Evolutionary conservation across 2,329 filamentous ascomycete genomes (phyloP).

Genomic region (Stemphylium beticola): DNA sequence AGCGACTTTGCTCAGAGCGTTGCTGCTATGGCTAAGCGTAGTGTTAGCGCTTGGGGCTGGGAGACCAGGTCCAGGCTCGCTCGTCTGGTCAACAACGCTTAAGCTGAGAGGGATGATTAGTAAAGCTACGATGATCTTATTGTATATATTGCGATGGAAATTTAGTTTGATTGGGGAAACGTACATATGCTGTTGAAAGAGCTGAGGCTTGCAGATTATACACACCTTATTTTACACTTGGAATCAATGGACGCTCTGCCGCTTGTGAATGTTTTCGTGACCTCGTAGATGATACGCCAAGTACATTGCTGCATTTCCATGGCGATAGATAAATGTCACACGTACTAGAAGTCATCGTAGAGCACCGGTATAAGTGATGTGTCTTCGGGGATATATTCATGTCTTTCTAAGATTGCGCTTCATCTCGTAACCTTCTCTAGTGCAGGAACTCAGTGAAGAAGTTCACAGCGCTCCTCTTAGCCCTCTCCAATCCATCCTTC

Average conservation of each 20-base stretch:
- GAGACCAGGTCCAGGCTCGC: slow-evolving; percentile 23
- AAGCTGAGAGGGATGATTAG: background rate
- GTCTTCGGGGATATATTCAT: too few species aligned
- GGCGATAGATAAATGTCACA: too few species aligned
- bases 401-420: too few species aligned
- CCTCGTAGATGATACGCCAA: too few species aligned
- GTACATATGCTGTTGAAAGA: background rate
- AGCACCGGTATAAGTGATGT: too few species aligned
- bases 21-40: slow-evolving; percentile 29
- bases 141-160: slow-evolving; percentile 6
- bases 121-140: background rate
- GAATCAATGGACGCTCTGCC: too few species aligned
- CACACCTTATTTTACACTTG: too few species aligned
- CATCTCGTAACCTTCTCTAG: slow-evolving; percentile 7
- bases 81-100: slow-evolving; percentile 4
- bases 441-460: slow-evolving; percentile 45
- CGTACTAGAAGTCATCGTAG: too few species aligned
- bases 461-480: slow-evolving; percentile 39
- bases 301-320: too few species aligned
- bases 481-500: slow-evolving; percentile 43
- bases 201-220: background rate
- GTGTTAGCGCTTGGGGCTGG: slow-evolving; percentile 24
- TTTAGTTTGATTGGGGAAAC: background rate
- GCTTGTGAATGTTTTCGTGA: too few species aligned
- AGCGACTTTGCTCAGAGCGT: slow-evolving; percentile 52